phyloP scores from a whole-genome alignment of 192 early-diverging fungal species.

The Coemansia sp. region DNA sequence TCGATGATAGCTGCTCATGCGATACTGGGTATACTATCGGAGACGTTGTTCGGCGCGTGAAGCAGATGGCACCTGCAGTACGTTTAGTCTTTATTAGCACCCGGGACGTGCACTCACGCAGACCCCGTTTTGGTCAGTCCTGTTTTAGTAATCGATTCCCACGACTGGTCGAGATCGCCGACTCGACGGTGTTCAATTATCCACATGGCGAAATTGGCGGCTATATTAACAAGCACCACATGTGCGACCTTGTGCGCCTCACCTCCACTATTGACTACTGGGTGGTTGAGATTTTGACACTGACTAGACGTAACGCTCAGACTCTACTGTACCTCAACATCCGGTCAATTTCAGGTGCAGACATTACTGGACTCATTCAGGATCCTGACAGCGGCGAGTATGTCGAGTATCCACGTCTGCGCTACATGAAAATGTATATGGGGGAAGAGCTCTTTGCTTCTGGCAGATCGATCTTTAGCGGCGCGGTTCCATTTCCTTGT shows the following conservation, averaged over 20 bases:
- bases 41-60: not conserved
- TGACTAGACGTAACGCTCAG: not conserved
- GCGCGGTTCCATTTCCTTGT: not conserved
- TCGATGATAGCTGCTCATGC: not conserved
- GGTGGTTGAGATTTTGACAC: not conserved
- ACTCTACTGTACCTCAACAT: not conserved
- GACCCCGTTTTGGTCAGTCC: no score
- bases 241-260: not conserved
- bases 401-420: constrained; percentile 4
- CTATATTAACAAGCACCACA: not conserved
- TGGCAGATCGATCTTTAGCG: not conserved
- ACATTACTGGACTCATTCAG: not conserved
- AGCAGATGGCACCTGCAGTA: not conserved
- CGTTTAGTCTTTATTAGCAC: not conserved
- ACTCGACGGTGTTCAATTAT: not conserved
- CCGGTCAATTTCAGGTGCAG: not conserved
- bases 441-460: not conserved
- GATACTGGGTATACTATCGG: not conserved
- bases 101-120: no score
- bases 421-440: not conserved
- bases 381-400: not conserved
- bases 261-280: not conserved
- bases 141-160: not conserved
- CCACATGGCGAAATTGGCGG: not conserved
- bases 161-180: not conserved